Evolutionary conservation across 2,329 filamentous ascomycete species (phyloP), one percentile per base, ranked within the genome.

Genomic region (Curvularia sp.): DNA sequence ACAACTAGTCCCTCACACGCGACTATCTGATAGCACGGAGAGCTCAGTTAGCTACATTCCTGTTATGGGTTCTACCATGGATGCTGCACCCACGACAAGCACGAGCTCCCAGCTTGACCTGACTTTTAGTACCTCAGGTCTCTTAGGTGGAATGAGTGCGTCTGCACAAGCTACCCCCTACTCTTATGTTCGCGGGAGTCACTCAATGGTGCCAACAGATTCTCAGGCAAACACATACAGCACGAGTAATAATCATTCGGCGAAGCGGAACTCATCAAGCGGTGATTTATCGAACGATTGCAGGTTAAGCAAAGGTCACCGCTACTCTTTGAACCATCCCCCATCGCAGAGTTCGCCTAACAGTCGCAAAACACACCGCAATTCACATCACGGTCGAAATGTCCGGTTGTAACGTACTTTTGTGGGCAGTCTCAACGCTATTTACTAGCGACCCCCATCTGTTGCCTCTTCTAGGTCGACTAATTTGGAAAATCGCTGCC

Each of bases 291-390:
- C 71, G 3, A 69, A 63, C 30, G 71, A 74, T 13, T 68, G 68
- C 6, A 75, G 72, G 1, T 62, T 81, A 6, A 69, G 80, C 28
- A 81, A 72, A 41, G 80, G 79, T 2, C 69, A 79, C 28, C 68
- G 66, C 15, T 82, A 82, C 41, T 49, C 42, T 30, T 52, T 59
- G 45, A 73, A 69, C 10, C 78, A 57, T 5, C 74, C 60, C 1
- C 63, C 59, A 21, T 45, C 60, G 8, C 64, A 67, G 6, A 55
- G 49, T 45, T 50, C 64, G n/a, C 28, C 49, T 1, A 18, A 9
- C 21, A 28, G 34, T 19, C 52, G 51, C 47, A 60, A 41, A 6
- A n/a, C 55, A 36, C 55, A 55, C 15, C 43, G 41, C 8, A 54
- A 60, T 3, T 30, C 54, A 19, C 50, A 53, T n/a, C 41, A 60